These are phyloP conservation scores for Euryodendron excelsum DNA, from an alignment of 148 eudicot genomes.

Conservation along the genomic window DNA sequence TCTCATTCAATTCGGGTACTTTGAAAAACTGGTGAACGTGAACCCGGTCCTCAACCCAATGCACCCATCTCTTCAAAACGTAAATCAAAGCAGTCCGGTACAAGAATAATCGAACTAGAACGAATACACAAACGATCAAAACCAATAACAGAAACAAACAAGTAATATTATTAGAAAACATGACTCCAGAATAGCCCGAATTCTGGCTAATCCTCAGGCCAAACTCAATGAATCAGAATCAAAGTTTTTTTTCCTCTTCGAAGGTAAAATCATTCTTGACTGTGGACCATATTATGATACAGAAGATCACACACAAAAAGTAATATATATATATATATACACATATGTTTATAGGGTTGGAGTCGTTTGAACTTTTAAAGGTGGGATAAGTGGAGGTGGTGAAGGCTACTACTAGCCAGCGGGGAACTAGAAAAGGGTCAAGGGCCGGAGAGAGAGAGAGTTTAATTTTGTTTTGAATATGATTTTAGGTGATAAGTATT, in stretches of 20 bases:
- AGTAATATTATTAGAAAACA: background rate
- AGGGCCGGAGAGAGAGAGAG: background rate
- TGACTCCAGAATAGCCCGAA: background rate
- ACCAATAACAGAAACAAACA: conserved; percentile 1
- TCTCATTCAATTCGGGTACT: conserved; percentile 61
- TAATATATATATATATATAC: too few species aligned
- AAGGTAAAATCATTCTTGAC: background rate
- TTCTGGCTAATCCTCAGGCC: background rate
- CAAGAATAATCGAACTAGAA: conserved; percentile 25
- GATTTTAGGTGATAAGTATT: background rate
- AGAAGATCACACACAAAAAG: too few species aligned
- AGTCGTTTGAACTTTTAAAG: background rate
- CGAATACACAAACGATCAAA: background rate
- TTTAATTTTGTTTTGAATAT: too few species aligned
- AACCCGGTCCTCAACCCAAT: conserved; percentile 44
- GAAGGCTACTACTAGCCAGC: background rate
- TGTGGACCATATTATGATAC: too few species aligned
- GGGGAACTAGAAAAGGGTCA: background rate
- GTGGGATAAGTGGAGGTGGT: background rate
- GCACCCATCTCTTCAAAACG: conserved; percentile 26
- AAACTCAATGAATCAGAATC: background rate
- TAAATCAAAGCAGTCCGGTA: conserved; percentile 32
- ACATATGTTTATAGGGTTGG: too few species aligned
- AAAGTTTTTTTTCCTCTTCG: background rate
- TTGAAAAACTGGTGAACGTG: conserved; percentile 66